phyloP scores from a whole-genome alignment of 495 filamentous ascomycete genomes.

The Sporormia fimetaria region DNA sequence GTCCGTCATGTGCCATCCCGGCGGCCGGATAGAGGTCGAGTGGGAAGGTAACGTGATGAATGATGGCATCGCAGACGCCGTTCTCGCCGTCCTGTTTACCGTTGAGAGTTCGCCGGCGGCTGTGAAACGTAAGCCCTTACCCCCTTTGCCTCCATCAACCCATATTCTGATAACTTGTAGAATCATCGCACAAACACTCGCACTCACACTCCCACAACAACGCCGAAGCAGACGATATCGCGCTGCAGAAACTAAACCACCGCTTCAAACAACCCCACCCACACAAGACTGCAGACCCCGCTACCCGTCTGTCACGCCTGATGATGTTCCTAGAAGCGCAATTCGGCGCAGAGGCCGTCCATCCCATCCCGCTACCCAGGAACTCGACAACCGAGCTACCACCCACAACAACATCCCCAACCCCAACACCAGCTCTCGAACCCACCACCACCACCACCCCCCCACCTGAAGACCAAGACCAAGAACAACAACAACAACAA shows the following conservation, averaged over 20 bases:
- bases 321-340: constrained; percentile 96
- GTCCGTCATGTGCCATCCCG: constrained; percentile 53
- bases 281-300: constrained; percentile 56
- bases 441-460: constrained; percentile 8
- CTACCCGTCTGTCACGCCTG: constrained; percentile 68
- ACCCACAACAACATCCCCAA: constrained; percentile 16
- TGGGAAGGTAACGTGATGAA: constrained; percentile 99
- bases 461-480: no score
- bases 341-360: constrained; percentile 67
- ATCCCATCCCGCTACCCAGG: constrained; percentile 56
- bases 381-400: constrained; percentile 20
- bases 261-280: constrained; percentile 35
- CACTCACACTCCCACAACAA: constrained; percentile 32
- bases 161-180: constrained; percentile 24
- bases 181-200: constrained; percentile 51
- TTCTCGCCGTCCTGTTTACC: constrained; percentile 78
- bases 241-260: constrained; percentile 6
- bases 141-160: neutral
- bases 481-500: no score
- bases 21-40: constrained; percentile 75
- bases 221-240: neutral
- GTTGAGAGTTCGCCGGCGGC: constrained; percentile 90
- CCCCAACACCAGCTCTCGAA: constrained; percentile 2
- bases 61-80: constrained; percentile 90
- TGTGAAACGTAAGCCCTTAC: constrained; percentile 61